phyloP scores from a whole-genome alignment of 179 eudicot species.

The Beta corolliflora region DNA sequence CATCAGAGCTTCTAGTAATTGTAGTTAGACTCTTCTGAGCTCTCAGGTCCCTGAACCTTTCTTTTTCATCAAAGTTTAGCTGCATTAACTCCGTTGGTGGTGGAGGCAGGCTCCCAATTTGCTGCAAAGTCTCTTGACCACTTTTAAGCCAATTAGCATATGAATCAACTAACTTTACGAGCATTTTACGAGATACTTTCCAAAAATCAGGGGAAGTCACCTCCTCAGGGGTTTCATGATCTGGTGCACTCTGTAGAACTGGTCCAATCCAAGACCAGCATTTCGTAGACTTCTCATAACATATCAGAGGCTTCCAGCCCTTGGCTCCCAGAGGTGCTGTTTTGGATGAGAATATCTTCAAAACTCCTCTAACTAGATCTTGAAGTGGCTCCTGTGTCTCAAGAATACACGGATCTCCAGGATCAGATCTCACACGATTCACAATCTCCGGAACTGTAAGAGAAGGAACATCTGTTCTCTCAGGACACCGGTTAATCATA shows the following conservation, averaged over 20 bases:
- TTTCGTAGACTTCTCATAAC: constrained; percentile 64
- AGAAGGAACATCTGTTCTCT: constrained; percentile 41
- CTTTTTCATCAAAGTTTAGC: constrained; percentile 62
- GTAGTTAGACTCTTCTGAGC: constrained; percentile 86
- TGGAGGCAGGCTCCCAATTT: constrained; percentile 80
- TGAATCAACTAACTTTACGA: constrained; percentile 82
- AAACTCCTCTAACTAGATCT: constrained; percentile 81
- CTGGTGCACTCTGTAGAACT: constrained; percentile 37
- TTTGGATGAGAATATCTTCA: constrained; percentile 74
- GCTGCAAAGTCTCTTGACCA: constrained; percentile 80
- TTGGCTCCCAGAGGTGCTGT: constrained; percentile 87
- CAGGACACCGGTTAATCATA: constrained; percentile 36
- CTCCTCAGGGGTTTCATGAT: constrained; percentile 46
- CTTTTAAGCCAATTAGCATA: constrained; percentile 94
- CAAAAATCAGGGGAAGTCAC: constrained; percentile 80
- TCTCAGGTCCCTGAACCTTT: constrained; percentile 72
- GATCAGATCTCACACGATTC: constrained; percentile 72
- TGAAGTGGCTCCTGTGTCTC: constrained; percentile 87
- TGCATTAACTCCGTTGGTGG: constrained; percentile 72
- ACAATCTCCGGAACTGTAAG: constrained; percentile 75
- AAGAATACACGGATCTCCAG: constrained; percentile 85
- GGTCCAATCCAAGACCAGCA: constrained; percentile 90
- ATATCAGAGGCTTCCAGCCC: constrained; percentile 87
- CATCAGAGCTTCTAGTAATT: constrained; percentile 73
- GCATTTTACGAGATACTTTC: constrained; percentile 77